A percentile compares a stretch with the other conserved stretches of the same genome.
These are phyloP conservation scores for Fusarium algeriense DNA, from an alignment of 2,329 filamentous ascomycete genomes.

Conservation along the genomic window DNA sequence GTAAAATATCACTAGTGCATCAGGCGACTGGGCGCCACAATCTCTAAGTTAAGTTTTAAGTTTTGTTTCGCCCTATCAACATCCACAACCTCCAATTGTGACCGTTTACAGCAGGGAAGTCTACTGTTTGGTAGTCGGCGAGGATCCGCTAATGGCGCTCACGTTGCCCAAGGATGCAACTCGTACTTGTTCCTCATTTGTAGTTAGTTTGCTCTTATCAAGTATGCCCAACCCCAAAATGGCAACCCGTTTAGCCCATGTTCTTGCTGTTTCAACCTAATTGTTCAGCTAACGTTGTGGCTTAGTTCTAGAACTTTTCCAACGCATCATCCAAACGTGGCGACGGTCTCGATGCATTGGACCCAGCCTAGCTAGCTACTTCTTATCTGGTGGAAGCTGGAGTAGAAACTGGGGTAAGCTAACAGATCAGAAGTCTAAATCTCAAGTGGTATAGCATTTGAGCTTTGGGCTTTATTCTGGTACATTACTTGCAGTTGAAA, in stretches of 20 bases:
- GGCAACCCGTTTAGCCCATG: neutral
- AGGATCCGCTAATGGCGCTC: too few relatives aligned
- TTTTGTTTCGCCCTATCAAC: too few relatives aligned
- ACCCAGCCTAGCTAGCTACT: neutral
- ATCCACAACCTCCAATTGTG: too few relatives aligned
- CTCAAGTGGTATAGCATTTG: neutral
- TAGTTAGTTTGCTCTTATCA: neutral
- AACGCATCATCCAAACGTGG: neutral
- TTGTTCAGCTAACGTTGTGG: neutral
- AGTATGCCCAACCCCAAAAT: neutral
- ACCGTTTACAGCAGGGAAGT: too few relatives aligned
- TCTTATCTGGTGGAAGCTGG: neutral
- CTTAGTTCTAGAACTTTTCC: neutral
- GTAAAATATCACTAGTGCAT: too few relatives aligned
- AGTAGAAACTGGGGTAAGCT: neutral
- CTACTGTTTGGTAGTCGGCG: too few relatives aligned
- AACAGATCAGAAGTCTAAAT: fast-evolving
- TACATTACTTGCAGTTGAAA: neutral
- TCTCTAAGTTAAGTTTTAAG: too few relatives aligned
- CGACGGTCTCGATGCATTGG: neutral
- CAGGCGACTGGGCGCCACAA: too few relatives aligned
- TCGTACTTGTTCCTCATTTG: neutral
- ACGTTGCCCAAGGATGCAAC: too few relatives aligned
- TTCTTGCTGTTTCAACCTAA: neutral
- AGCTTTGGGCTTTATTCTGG: neutral